Base-by-base conservation (phyloP, 2,329 filamentous ascomycete genomes). In the Arthrobotrys musiformis region DNA sequence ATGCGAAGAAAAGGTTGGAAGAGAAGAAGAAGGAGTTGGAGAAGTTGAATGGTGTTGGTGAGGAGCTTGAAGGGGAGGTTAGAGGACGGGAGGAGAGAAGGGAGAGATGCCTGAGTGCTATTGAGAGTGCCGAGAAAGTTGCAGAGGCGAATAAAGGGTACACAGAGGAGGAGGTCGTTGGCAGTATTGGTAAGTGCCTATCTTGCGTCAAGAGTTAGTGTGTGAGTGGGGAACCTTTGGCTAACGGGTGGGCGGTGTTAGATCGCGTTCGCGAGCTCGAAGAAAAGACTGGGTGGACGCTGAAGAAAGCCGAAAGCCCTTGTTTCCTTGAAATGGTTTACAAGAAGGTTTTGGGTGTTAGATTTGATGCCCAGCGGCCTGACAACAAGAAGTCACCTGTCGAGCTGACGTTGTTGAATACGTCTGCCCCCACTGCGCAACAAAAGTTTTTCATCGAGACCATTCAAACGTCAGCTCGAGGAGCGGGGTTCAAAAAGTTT, bases 61-160 rank as follows among this genome's bases (percentile, higher is more conserved):
- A 89, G 63, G 89, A 90, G 50, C 92, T 92, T 35, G 90, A 92
- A 78, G 83, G 86, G 1, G 86, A 86, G 7, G 89, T 94, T 17
- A 87, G 89, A 74, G 85, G 88, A 1, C 86, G 91, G 52, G 86
- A 87, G 6, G 86, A 90, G 73, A 87, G 89, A 81, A 97, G 94
- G 82, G 84, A 89, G 66, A 87, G 90, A 80, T 93, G 88, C 79
- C 81, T 91, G 30, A 87, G 89, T 28, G 92, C 95, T 56, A 97
- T 97, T 72, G 88, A 89, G 73, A 90, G 93, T 81, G 92, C 94
- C 0, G 93, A 97, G 83, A 90, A 90, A 79, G 86, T 96, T 26
- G 89, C 92, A 78, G 93, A 97, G 82, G 92, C 97, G 81, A 97
- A 92, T 82, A 90, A 94, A 64, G 94, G 94, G 42, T 97, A 94